Evolutionary conservation across 1,139 yeast genomes (phyloP).

Genomic region (Yamadazyma sp.): DNA sequence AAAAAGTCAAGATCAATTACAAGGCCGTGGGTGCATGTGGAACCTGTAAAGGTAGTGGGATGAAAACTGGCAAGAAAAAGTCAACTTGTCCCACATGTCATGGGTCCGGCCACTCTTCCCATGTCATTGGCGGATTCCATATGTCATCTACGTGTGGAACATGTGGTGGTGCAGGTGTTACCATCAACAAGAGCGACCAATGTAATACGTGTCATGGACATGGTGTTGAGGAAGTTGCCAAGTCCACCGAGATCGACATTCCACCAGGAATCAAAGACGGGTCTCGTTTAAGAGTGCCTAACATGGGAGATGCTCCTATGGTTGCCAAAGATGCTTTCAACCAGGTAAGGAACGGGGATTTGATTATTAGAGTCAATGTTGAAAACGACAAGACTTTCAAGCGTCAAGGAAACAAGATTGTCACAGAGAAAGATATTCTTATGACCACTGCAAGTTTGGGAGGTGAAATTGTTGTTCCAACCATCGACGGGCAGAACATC

Average conservation of each 20-base stretch:
- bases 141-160: constrained; percentile 91
- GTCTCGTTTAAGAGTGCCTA: constrained; percentile 76
- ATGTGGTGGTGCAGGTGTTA: constrained; percentile 89
- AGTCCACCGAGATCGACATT: constrained; percentile 73
- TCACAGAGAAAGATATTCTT: constrained; percentile 66
- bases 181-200: constrained; percentile 63
- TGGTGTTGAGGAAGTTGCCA: constrained; percentile 72
- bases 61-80: constrained; percentile 74
- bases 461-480: constrained; percentile 85
- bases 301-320: constrained; percentile 88
- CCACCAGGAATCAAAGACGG: constrained; percentile 93
- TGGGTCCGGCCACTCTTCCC: constrained; percentile 91
- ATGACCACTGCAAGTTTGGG: constrained; percentile 98
- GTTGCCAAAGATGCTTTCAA: constrained; percentile 66
- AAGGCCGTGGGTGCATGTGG: constrained; percentile 75
- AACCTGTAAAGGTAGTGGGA: constrained; percentile 82
- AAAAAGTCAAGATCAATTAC: constrained; percentile 65
- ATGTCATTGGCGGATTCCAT: constrained; percentile 90
- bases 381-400: constrained; percentile 69
- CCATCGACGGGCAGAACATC: constrained; percentile 72
- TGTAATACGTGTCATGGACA: constrained; percentile 86
- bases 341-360: constrained; percentile 75
- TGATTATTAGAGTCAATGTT: constrained; percentile 78
- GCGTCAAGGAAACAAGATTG: constrained; percentile 63
- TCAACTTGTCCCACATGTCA: constrained; percentile 85